A percentile compares a stretch with the other conserved stretches of the same genome.
Conservation (phyloP, 192 early-diverging fungal genomes). For the Cetraspora pellucida region DNA sequence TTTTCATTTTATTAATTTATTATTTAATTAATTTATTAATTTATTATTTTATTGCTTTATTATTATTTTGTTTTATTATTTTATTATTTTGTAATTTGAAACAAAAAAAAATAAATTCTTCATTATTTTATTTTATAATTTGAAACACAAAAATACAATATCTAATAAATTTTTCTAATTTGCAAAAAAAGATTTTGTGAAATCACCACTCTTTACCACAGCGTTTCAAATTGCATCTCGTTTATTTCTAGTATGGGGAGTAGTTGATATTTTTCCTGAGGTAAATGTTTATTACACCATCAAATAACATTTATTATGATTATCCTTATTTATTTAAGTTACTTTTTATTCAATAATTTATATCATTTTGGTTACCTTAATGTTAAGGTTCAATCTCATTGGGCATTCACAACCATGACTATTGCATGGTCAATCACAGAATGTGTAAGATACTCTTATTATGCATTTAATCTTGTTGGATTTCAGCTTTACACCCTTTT, state of each 20-base stretch:
- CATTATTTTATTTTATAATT: background rate
- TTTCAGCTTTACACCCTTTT: constrained; percentile 56
- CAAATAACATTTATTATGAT: background rate
- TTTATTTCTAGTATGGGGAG: constrained; percentile 81
- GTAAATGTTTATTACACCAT: constrained; percentile 35
- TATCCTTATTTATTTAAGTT: background rate
- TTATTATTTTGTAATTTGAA: too few relatives aligned
- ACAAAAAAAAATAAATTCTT: too few relatives aligned
- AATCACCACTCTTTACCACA: constrained; percentile 78
- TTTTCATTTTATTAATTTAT: too few relatives aligned
- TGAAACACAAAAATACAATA: background rate
- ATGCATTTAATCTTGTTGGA: constrained; percentile 71
- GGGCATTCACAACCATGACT: constrained; percentile 79
- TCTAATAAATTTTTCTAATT: background rate
- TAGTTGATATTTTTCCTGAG: constrained; percentile 70
- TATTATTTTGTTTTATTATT: too few relatives aligned
- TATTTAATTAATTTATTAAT: too few relatives aligned
- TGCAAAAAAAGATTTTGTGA: constrained; percentile 73
- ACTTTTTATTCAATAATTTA: background rate
- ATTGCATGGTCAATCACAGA: constrained; percentile 93
- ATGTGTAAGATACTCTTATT: constrained; percentile 89
- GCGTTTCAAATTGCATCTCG: constrained; percentile 87
- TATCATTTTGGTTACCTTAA: constrained; percentile 31
- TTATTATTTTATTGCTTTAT: too few relatives aligned
- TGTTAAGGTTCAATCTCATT: constrained; percentile 68